Evolutionary conservation across 345 rosid genomes (phyloP), one percentile per base, ranked within the genome.

Genomic region (Tarenaya hassleriana): DNA sequence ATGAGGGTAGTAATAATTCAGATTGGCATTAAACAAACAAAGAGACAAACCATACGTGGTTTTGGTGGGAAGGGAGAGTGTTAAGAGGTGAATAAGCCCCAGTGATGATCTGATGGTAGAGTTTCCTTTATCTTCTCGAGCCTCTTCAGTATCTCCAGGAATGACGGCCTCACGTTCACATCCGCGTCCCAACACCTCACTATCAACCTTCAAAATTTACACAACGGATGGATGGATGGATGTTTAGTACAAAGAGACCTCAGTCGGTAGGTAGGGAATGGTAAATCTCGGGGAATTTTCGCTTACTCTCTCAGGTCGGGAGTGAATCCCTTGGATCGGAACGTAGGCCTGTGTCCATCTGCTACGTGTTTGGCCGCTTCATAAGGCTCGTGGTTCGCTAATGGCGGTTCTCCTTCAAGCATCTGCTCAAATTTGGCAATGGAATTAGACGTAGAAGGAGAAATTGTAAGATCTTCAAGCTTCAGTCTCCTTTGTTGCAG

Each of bases 341-440:
- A 88, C 34, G 41, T 46, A 46, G 98, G 98, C 50, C 96, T 80
- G 50, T 83, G 89, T 48, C 96, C 98, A 15, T 88, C 95, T 24
- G 96, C 83, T 67, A 81, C 95, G 54, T 73, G 68, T 73, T 88
- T 92, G 34, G 98, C 96, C 58, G 98, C 94, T 74, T 92, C 98
- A 56, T 88, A 88, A 34, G 98, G 95, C 72, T 92, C 96, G 43
- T 73, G 77, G 68, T 69, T 74, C 1, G 84, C 77, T 50, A 85
- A 68, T 0, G 98, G 98, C 10, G 95, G 95, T 42, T 88, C 96
- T 41, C 98, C 98, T 73, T 88, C 98, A 40, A 92, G 83, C 98
- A 92, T 92, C 98, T 92, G 70, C 18, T 40, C 60, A 58, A n/a
- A 51, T 46, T 29, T 32, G 40, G 63, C 44, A 61, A 8, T 37